Conservation (phyloP, 106 monocot species). For the Dendrobium nobile region DNA sequence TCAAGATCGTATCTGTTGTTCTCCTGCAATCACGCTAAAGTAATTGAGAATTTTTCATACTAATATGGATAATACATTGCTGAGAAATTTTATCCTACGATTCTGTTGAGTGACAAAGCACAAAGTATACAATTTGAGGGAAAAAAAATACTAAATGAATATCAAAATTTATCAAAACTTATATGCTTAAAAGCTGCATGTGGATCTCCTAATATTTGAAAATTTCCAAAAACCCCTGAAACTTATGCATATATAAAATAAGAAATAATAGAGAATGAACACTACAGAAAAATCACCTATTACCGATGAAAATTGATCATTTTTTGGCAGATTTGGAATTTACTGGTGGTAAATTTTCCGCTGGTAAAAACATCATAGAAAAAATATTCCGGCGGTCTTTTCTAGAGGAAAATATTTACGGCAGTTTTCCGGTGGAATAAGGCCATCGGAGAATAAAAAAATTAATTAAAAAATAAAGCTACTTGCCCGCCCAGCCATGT, state of each 20-base stretch:
- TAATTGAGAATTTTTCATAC: neutral
- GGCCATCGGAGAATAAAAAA: too few relatives aligned
- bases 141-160: neutral
- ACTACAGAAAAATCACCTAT: too few relatives aligned
- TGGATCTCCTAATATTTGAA: neutral
- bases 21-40: slow-evolving; percentile 35
- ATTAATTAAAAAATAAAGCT: too few relatives aligned
- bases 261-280: too few relatives aligned
- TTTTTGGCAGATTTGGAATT: too few relatives aligned
- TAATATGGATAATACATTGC: neutral
- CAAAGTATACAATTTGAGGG: neutral
- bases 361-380: too few relatives aligned
- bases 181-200: neutral
- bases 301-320: too few relatives aligned
- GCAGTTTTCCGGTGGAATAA: too few relatives aligned
- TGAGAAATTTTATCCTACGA: neutral
- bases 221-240: neutral
- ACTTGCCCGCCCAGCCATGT: too few relatives aligned
- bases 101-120: neutral
- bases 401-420: too few relatives aligned
- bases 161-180: neutral
- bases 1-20: slow-evolving; percentile 71
- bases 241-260: neutral
- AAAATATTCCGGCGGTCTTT: too few relatives aligned
- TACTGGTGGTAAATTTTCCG: too few relatives aligned